These are phyloP conservation scores for Pseudozyma thailandica DNA, from an alignment of 1,284 basidiomycete genomes.

Conservation along the genomic window DNA sequence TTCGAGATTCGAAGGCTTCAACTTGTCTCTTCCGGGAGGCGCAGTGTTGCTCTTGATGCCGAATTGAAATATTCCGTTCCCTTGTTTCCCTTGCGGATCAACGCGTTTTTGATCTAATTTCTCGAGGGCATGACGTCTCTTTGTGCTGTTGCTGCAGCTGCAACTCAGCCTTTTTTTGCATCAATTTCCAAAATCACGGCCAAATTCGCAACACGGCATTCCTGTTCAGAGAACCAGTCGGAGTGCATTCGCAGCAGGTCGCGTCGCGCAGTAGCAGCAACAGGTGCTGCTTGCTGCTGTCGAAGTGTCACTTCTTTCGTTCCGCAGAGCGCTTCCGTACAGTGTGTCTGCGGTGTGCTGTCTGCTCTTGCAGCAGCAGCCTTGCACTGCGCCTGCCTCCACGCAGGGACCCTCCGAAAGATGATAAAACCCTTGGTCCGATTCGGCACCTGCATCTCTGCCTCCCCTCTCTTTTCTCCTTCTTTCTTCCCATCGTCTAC, in stretches of 20 bases:
- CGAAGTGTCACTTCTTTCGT: neutral
- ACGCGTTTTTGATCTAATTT: slow-evolving; percentile 14
- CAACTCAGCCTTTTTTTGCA: neutral
- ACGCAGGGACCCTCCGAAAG: slow-evolving; percentile 17
- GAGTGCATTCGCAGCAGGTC: slow-evolving; percentile 1
- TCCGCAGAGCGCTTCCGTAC: neutral
- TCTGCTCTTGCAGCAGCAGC: too few relatives aligned
- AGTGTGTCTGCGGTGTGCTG: neutral
- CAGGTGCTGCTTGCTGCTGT: neutral
- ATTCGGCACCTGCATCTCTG: slow-evolving; percentile 23
- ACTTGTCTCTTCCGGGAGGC: neutral
- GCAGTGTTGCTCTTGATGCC: neutral
- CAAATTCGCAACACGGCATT: neutral
- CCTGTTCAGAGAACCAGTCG: too few relatives aligned
- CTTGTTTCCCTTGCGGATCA: slow-evolving; percentile 15
- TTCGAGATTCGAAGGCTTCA: slow-evolving; percentile 8
- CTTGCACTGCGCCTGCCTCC: slow-evolving; percentile 6
- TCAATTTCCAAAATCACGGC: slow-evolving; percentile 5
- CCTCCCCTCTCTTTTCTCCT: slow-evolving; percentile 16
- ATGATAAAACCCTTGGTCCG: slow-evolving; percentile 43
- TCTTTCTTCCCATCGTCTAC: slow-evolving; percentile 13
- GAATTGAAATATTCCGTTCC: slow-evolving; percentile 17
- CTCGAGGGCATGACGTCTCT: neutral
- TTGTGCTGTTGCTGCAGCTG: slow-evolving; percentile 3
- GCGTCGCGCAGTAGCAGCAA: slow-evolving; percentile 1